Evolutionary conservation across 441 rosid species (phyloP).

Genomic region (Rhodomyrtus psidioides): DNA sequence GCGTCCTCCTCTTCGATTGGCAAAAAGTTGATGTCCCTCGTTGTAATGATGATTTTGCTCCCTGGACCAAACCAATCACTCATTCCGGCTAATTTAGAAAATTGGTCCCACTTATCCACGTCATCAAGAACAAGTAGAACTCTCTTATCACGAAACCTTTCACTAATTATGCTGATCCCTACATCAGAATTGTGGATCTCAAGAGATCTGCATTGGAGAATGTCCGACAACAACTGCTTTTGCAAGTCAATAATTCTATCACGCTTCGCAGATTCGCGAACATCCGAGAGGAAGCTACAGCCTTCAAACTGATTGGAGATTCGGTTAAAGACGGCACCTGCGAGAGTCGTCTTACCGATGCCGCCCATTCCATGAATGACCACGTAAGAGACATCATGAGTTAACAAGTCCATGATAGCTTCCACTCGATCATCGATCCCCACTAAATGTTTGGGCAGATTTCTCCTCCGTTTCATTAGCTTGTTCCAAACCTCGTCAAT

Average conservation of each 20-base stretch:
- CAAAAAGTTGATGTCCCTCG: neutral
- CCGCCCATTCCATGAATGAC: neutral
- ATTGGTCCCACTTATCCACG: neutral
- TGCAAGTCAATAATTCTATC: neutral
- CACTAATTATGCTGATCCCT: neutral
- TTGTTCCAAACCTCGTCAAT: neutral
- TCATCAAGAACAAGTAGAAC: neutral
- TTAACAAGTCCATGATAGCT: neutral
- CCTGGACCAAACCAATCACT: neutral
- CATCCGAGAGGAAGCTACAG: neutral
- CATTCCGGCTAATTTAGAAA: neutral
- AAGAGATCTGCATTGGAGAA: neutral
- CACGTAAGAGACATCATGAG: neutral
- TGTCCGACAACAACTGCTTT: neutral
- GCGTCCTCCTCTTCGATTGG: neutral
- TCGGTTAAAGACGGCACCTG: neutral
- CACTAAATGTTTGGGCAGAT: neutral
- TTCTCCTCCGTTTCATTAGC: neutral
- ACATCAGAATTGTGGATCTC: fast-evolving
- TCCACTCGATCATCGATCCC: neutral
- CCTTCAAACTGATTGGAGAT: neutral
- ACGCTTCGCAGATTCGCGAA: fast-evolving
- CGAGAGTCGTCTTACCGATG: neutral
- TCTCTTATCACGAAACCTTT: neutral
- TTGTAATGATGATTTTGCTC: neutral